Evolutionary conservation across 352 stramenopile species (phyloP), one percentile per base, ranked within the genome.

Genomic region (Globisporangium polare): DNA sequence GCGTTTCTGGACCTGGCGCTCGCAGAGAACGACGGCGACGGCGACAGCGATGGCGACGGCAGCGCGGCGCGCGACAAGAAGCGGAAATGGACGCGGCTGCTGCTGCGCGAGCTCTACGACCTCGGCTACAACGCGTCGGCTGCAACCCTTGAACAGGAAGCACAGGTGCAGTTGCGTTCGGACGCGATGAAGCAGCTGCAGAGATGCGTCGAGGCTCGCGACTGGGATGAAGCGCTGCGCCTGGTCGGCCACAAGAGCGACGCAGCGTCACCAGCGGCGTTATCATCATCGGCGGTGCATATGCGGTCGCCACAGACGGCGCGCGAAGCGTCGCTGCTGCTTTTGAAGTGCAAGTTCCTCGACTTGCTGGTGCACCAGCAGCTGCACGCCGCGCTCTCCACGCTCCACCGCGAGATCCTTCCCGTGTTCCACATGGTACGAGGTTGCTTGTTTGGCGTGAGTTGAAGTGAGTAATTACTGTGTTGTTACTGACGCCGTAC

Each of bases 71-170:
- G 42, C 10, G 53, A 62, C 6, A 57, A 62, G 42, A 72, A 71
- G 57, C 71, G 67, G 52, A 88, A 89, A 53, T 93, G 84, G 84
- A 76, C 78, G 54, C 80, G 84, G 24, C 58, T 92, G 45, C 54
- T 93, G 31, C 74, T 93, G 5, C 78, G 84, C 12, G 84, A 93
- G 64, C 74, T 93, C 22, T 88, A 90, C 66, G 84, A 93, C 62
- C 67, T 89, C 18, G 80, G 80, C 9, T 90, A 76, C 42, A 41
- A 42, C 10, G 58, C 70, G 22, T 61, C 78, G 0, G 84, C 82
- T 0, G 65, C 64, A 12, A 58, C 68, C 37, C 72, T 94, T 17
- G 82, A 94, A 57, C 68, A 65, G 8, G 84, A 92, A 50, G 82
- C 84, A 8, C 63, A 53, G 0, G 71, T 94, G 24, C 70, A 85